Conservation (phyloP, 192 early-diverging fungal species). For the Rhizoclosmatium sp. region DNA sequence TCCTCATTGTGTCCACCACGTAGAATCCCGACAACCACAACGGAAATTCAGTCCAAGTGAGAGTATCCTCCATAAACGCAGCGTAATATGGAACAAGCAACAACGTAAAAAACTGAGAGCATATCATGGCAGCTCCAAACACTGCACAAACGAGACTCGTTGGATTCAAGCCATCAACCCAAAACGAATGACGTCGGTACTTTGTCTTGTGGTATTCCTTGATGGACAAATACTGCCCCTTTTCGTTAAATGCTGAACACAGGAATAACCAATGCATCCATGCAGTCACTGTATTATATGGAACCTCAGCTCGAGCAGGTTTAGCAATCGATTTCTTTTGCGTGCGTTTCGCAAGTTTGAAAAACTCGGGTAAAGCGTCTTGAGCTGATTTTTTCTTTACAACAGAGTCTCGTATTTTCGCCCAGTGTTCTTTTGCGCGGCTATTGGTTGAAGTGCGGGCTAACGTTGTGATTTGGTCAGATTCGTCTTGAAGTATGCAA, state of each 20-base stretch:
- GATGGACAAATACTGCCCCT: slow-evolving; percentile 12
- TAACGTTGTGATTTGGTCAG: too few relatives aligned
- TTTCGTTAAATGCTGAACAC: slow-evolving; percentile 29
- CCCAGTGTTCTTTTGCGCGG: too few relatives aligned
- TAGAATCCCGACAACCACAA: not conserved
- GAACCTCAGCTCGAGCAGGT: not conserved
- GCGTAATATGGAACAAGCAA: slow-evolving; percentile 10
- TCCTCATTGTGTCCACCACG: not conserved
- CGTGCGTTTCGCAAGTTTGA: too few relatives aligned
- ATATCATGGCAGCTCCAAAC: not conserved
- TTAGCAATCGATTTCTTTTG: too few relatives aligned
- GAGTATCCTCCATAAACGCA: not conserved
- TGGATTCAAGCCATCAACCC: slow-evolving; percentile 22
- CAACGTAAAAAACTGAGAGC: not conserved
- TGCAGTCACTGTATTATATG: slow-evolving; percentile 9
- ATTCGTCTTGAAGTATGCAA: too few relatives aligned
- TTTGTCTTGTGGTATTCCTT: slow-evolving; percentile 11
- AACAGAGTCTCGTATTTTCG: not conserved
- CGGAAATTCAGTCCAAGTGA: not conserved
- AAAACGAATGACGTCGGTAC: slow-evolving; percentile 9
- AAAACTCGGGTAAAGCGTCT: not conserved
- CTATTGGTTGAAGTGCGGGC: too few relatives aligned
- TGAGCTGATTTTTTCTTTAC: not conserved
- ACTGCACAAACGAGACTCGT: not conserved
- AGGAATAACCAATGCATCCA: slow-evolving; percentile 17